phyloP scores from a whole-genome alignment of 106 monocot species.

The Triglochin maritima region DNA sequence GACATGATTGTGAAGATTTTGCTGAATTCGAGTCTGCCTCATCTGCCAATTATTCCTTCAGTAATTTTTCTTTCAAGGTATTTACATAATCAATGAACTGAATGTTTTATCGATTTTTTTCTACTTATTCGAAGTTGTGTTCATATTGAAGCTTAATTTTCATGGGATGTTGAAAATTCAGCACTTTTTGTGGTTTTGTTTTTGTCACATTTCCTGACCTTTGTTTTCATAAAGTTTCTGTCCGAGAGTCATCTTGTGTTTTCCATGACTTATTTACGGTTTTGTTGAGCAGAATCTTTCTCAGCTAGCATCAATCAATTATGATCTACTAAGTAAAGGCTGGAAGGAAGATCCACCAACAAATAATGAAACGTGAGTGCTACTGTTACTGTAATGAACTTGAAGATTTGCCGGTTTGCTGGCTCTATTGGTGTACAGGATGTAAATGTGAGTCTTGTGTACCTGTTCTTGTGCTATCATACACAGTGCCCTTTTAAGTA shows the following conservation, averaged over 20 bases:
- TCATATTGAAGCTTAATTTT: neutral
- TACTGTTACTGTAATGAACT: neutral
- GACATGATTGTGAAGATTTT: slow-evolving; percentile 51
- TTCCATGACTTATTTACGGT: neutral
- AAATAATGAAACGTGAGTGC: slow-evolving; percentile 14
- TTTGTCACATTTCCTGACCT: neutral
- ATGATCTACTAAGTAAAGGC: slow-evolving; percentile 78
- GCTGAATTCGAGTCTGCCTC: slow-evolving; percentile 57
- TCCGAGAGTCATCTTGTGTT: neutral
- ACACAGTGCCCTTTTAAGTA: neutral
- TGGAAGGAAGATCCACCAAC: slow-evolving; percentile 59
- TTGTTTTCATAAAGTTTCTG: neutral
- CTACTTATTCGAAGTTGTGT: too few relatives aligned
- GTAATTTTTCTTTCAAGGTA: slow-evolving; percentile 99
- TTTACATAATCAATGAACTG: neutral
- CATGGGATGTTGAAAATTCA: neutral
- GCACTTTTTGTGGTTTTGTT: neutral
- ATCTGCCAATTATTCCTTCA: slow-evolving; percentile 81
- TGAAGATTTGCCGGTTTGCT: neutral
- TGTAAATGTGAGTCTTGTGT: slow-evolving; percentile 7
- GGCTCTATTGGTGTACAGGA: slow-evolving; percentile 1
- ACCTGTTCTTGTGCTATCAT: neutral
- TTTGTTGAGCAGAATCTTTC: slow-evolving; percentile 63
- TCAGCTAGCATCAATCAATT: slow-evolving; percentile 93
- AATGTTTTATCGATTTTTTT: too few relatives aligned